Conservation (phyloP, 495 filamentous ascomycete species). For the Bacidia rubella region DNA sequence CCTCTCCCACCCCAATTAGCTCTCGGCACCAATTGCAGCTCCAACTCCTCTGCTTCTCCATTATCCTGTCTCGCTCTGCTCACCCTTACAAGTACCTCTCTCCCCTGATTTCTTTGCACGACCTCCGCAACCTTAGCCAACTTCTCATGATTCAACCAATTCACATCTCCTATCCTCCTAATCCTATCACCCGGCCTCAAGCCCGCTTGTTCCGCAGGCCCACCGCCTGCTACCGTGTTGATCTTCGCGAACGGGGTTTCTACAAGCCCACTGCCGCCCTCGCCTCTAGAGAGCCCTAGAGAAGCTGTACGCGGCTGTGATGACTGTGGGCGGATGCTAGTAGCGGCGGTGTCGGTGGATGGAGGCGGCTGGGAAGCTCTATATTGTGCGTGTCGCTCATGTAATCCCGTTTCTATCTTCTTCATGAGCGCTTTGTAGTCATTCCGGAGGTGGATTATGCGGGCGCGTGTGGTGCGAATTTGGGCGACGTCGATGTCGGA, state of each 20-base stretch:
- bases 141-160: conserved; percentile 71
- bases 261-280: conserved; percentile 27
- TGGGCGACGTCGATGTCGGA: conserved; percentile 92
- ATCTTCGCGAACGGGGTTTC: conserved; percentile 80
- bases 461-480: conserved; percentile 80
- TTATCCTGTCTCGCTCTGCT: conserved; percentile 48
- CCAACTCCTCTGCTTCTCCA: conserved; percentile 56
- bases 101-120: conserved; percentile 80
- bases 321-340: neutral
- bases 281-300: conserved; percentile 3
- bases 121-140: conserved; percentile 71
- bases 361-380: conserved; percentile 14
- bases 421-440: conserved; percentile 86
- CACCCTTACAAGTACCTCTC: conserved; percentile 35
- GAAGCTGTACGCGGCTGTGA: neutral
- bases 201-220: conserved; percentile 75
- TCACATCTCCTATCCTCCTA: conserved; percentile 68
- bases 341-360: conserved; percentile 17
- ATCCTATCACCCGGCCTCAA: conserved; percentile 73
- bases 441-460: conserved; percentile 80
- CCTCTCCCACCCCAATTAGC: conserved; percentile 81
- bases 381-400: conserved; percentile 47
- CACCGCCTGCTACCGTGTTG: conserved; percentile 63
- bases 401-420: conserved; percentile 65
- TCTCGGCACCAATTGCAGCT: conserved; percentile 57